A percentile compares a stretch with the other conserved stretches of the same genome.
Evolutionary conservation across 1,284 basidiomycete species (phyloP).

Genomic region (Ceratorhiza oryzae-sativae): DNA sequence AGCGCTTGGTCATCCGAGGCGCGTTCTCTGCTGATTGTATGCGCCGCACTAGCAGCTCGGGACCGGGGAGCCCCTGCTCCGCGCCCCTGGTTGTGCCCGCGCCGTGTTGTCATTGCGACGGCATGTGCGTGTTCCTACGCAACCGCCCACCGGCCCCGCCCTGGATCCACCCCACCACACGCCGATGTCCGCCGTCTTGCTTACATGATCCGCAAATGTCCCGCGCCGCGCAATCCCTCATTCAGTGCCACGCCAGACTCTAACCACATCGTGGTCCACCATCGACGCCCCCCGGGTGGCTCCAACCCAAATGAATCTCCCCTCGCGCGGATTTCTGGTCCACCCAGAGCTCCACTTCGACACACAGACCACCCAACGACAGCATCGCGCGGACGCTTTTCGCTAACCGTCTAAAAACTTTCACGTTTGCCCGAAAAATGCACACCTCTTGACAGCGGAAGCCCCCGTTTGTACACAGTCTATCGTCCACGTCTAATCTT

Average conservation of each 20-base stretch:
- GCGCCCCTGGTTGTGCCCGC: background rate
- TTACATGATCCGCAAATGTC: no score
- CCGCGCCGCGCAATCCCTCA: no score
- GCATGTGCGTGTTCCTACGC: constrained; percentile 10
- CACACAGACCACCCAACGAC: no score
- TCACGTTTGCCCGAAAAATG: no score
- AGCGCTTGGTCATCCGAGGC: constrained; percentile 18
- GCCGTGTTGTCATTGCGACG: constrained; percentile 27
- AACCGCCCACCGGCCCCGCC: constrained; percentile 17
- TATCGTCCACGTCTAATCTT: no score
- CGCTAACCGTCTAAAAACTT: background rate
- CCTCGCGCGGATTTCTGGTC: no score
- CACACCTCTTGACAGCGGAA: no score
- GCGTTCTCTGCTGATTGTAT: background rate
- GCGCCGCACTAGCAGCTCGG: background rate
- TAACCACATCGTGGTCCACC: no score
- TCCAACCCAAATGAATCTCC: background rate
- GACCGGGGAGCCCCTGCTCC: background rate
- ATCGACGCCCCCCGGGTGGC: background rate
- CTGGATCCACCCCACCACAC: constrained; percentile 1
- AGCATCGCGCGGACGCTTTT: background rate
- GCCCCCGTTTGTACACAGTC: no score
- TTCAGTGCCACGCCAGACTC: no score
- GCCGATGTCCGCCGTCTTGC: constrained; percentile 12
- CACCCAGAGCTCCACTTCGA: no score